These are phyloP conservation scores for Nakazawaea populi DNA, from an alignment of 805 yeast species.

Conservation along the genomic window DNA sequence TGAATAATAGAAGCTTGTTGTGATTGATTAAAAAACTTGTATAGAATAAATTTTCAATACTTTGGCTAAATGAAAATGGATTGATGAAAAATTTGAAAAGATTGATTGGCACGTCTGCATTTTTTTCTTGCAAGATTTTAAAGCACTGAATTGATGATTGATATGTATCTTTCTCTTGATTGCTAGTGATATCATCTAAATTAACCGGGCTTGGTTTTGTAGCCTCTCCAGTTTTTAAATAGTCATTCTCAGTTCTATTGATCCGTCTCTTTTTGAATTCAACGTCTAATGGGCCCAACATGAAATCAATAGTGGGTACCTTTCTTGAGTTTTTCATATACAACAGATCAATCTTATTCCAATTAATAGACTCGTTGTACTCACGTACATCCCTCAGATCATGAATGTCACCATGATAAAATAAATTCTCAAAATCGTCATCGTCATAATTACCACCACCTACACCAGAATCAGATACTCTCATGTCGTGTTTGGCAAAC, in stretches of 20 bases:
- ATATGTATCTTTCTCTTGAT: slow-evolving; percentile 55
- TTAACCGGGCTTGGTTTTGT: slow-evolving; percentile 52
- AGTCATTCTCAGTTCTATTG: slow-evolving; percentile 34
- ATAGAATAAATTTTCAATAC: slow-evolving; percentile 80
- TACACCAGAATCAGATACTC: background rate
- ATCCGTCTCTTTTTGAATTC: slow-evolving; percentile 41
- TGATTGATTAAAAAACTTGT: slow-evolving; percentile 77
- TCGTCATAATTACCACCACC: slow-evolving; percentile 20
- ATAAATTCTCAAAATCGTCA: slow-evolving; percentile 18
- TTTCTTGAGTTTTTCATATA: slow-evolving; percentile 39
- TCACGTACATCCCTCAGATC: slow-evolving; percentile 17
- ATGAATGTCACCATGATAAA: slow-evolving; percentile 10
- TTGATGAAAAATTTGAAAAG: slow-evolving; percentile 65
- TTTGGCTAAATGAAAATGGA: slow-evolving; percentile 70
- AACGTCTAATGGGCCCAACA: slow-evolving; percentile 66
- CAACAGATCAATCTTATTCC: slow-evolving; percentile 54
- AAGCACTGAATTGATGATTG: slow-evolving; percentile 54
- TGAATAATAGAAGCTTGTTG: slow-evolving; percentile 48
- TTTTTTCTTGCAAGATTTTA: slow-evolving; percentile 28
- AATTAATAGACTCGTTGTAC: slow-evolving; percentile 42
- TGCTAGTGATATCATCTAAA: slow-evolving; percentile 42
- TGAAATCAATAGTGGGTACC: slow-evolving; percentile 50
- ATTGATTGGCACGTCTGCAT: slow-evolving; percentile 36
- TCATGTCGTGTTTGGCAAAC: slow-evolving; percentile 29
- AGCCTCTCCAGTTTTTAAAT: slow-evolving; percentile 28